These are phyloP conservation scores for Boletus tylopilopsis DNA, from an alignment of 768 basidiomycete species.

Conservation along the genomic window DNA sequence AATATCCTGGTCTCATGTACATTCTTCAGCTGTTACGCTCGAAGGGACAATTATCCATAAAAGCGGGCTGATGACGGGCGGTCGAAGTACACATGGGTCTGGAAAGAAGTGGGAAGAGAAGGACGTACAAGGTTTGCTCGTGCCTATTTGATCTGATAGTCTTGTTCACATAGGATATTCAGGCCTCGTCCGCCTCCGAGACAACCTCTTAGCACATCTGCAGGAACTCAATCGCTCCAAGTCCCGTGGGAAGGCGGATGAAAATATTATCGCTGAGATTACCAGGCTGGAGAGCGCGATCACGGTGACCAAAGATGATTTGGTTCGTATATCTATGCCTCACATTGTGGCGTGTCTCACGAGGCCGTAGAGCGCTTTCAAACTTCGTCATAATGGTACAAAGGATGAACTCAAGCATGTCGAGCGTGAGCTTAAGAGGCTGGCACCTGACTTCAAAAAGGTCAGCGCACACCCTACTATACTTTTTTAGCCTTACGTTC, in stretches of 20 bases:
- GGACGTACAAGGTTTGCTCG: conserved; percentile 73
- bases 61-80: conserved; percentile 96
- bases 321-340: conserved; percentile 45
- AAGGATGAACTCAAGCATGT: conserved; percentile 83
- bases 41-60: conserved; percentile 98
- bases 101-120: conserved; percentile 93
- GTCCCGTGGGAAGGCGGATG: conserved; percentile 81
- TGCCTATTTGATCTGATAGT: conserved; percentile 23
- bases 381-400: conserved; percentile 69
- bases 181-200: conserved; percentile 59
- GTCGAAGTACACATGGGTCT: conserved; percentile 70
- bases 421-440: conserved; percentile 63
- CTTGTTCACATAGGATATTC: not conserved
- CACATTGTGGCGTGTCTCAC: not conserved
- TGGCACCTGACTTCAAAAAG: conserved; percentile 68
- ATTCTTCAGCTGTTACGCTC: conserved; percentile 77
- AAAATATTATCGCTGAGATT: conserved; percentile 72
- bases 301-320: conserved; percentile 74
- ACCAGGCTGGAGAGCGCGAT: conserved; percentile 75
- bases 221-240: conserved; percentile 82
- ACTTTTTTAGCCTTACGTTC: not conserved
- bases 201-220: conserved; percentile 68
- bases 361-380: conserved; percentile 61
- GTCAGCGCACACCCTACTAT: conserved; percentile 32
- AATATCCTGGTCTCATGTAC: not conserved